Percentiles rank a stretch among this genome's conserved stretches.
phyloP scores from a whole-genome alignment of 2,329 filamentous ascomycete species.

The Pseudogymnoascus sp. region DNA sequence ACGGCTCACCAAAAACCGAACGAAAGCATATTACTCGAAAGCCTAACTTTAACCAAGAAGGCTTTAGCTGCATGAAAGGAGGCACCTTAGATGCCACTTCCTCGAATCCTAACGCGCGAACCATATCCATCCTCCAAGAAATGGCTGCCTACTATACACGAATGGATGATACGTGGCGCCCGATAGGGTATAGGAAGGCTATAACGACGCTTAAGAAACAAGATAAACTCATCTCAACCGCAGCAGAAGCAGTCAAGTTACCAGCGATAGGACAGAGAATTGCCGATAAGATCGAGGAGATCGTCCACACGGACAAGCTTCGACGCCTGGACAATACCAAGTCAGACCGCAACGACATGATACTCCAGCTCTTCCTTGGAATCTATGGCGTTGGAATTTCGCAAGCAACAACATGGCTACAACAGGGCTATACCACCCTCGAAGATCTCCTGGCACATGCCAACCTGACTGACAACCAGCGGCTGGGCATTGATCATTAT shows the following conservation, averaged over 20 bases:
- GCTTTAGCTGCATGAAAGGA: constrained; percentile 49
- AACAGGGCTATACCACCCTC: constrained; percentile 66
- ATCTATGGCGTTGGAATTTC: constrained; percentile 72
- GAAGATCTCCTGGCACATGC: constrained; percentile 60
- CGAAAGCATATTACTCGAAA: constrained; percentile 9
- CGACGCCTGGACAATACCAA: constrained; percentile 65
- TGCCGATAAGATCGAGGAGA: constrained; percentile 84
- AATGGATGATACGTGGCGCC: constrained; percentile 71
- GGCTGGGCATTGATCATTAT: constrained; percentile 71
- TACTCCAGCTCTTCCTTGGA: constrained; percentile 63
- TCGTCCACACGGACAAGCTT: constrained; percentile 66
- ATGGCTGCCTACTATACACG: constrained; percentile 74
- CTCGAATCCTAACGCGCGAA: constrained; percentile 65
- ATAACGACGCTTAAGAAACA: constrained; percentile 68
- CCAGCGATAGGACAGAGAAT: constrained; percentile 65
- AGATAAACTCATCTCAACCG: constrained; percentile 55
- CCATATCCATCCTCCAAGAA: constrained; percentile 68
- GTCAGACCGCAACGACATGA: constrained; percentile 57
- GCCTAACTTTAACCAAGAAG: constrained; percentile 34
- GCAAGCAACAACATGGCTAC: constrained; percentile 70
- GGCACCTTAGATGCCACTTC: constrained; percentile 36
- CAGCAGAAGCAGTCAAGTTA: constrained; percentile 60
- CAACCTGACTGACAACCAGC: constrained; percentile 62
- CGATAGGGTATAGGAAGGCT: constrained; percentile 67
- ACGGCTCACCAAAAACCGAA: neutral